Percentiles rank a stretch among this genome's conserved stretches.
phyloP scores from a whole-genome alignment of 805 yeast species.

The Novakomyces olei region DNA sequence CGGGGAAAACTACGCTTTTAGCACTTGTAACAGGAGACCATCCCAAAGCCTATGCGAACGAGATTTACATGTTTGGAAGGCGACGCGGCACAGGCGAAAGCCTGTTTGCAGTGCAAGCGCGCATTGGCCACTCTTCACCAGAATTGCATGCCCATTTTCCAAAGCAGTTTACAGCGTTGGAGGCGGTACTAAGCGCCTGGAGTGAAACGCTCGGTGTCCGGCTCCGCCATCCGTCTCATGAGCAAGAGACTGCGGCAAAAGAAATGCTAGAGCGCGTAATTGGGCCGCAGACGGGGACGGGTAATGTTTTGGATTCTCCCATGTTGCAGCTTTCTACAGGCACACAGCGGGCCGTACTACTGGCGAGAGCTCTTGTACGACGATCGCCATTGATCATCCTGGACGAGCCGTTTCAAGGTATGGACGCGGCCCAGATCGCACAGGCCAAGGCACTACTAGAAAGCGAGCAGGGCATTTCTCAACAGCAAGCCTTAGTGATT shows the following conservation, averaged over 20 bases:
- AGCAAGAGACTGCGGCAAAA: not conserved
- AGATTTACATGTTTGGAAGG: constrained; percentile 2
- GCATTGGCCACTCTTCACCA: constrained; percentile 2
- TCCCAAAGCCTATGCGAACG: constrained; percentile 1
- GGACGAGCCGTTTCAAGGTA: constrained; percentile 5
- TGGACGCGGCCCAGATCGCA: not conserved
- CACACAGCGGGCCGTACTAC: constrained; percentile 1
- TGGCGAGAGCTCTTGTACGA: not conserved
- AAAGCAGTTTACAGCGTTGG: not conserved
- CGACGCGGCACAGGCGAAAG: not conserved
- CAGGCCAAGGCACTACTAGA: not conserved
- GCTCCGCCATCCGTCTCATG: too few relatives aligned
- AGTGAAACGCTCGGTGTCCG: not conserved
- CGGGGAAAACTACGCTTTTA: constrained; percentile 4
- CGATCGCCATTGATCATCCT: not conserved
- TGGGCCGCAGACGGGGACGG: not conserved
- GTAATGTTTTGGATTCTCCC: not conserved
- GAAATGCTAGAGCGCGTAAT: not conserved
- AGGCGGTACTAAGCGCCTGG: constrained; percentile 3
- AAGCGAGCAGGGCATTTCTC: not conserved
- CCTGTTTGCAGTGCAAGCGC: not conserved
- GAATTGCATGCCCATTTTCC: constrained; percentile 4
- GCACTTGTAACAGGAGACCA: constrained; percentile 4
- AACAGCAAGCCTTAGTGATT: constrained; percentile 5
- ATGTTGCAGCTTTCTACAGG: not conserved